Percentiles rank a stretch among this genome's conserved stretches.
phyloP scores from a whole-genome alignment of 805 yeast species.

The Saccharomycopsis fodiens region DNA sequence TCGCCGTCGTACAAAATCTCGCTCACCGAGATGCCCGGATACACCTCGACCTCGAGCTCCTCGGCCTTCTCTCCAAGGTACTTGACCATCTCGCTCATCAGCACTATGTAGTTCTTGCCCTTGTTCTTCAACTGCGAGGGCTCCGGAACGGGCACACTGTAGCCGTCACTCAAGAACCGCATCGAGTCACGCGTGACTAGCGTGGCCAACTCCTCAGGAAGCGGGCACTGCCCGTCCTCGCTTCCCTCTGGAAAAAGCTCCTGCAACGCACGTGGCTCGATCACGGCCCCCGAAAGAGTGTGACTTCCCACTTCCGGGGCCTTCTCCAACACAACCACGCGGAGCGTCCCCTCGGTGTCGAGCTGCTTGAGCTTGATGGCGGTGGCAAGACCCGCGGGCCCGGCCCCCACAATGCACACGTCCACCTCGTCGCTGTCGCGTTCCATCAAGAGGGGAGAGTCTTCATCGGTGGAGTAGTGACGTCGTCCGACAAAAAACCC shows the following conservation, averaged over 20 bases:
- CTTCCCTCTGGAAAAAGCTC: slow-evolving; percentile 68
- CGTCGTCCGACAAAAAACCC: no score
- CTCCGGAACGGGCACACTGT: slow-evolving; percentile 72
- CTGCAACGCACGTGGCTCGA: slow-evolving; percentile 81
- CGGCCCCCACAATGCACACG: slow-evolving; percentile 95
- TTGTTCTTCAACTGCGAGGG: slow-evolving; percentile 86
- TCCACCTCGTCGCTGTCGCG: slow-evolving; percentile 83
- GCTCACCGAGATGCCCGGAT: slow-evolving; percentile 82
- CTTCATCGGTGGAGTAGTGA: no score
- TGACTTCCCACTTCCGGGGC: slow-evolving; percentile 92
- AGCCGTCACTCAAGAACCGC: slow-evolving; percentile 55
- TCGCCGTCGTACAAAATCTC: slow-evolving; percentile 58
- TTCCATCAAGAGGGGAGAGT: no score
- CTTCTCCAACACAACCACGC: slow-evolving; percentile 88
- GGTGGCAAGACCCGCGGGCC: slow-evolving; percentile 94
- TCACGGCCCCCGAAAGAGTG: slow-evolving; percentile 86
- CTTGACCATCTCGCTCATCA: slow-evolving; percentile 72
- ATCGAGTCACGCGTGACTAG: slow-evolving; percentile 68
- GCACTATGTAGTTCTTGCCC: slow-evolving; percentile 77
- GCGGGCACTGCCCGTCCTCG: slow-evolving; percentile 52
- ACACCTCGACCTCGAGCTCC: slow-evolving; percentile 87
- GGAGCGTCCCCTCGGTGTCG: slow-evolving; percentile 62
- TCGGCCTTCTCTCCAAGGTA: slow-evolving; percentile 85
- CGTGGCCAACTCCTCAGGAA: slow-evolving; percentile 74
- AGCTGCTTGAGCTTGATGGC: slow-evolving; percentile 86